Conservation (phyloP, 805 yeast species). For the Babjeviella inositovora region DNA sequence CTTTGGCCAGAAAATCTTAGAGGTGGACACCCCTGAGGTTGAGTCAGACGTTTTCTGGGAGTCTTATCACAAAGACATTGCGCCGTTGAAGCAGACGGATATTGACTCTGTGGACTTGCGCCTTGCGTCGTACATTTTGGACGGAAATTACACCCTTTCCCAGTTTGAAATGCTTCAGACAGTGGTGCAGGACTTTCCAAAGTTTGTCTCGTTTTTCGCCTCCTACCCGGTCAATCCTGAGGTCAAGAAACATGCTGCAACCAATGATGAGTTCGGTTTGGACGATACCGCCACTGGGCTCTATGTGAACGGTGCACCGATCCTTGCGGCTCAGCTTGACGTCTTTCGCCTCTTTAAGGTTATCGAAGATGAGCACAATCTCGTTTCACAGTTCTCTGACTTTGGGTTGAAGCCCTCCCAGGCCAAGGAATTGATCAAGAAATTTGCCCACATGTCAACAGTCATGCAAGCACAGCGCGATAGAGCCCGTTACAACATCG, state of each 20-base stretch:
- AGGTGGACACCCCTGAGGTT: not conserved
- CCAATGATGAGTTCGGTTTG: conserved; percentile 19
- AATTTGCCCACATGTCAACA: conserved; percentile 25
- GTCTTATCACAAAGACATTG: conserved; percentile 10
- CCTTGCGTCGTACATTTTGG: conserved; percentile 19
- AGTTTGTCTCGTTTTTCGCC: conserved; percentile 22
- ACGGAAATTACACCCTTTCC: conserved; percentile 5
- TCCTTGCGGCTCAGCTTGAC: conserved; percentile 26
- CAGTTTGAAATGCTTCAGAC: conserved; percentile 18
- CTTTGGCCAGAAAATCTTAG: conserved; percentile 2
- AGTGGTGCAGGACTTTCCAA: conserved; percentile 38
- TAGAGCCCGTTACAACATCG: conserved; percentile 6
- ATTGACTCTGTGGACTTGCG: conserved; percentile 20
- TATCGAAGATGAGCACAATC: conserved; percentile 16
- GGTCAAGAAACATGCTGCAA: conserved; percentile 9
- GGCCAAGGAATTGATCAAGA: conserved; percentile 18
- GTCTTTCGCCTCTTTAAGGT: conserved; percentile 20
- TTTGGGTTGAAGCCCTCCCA: conserved; percentile 14
- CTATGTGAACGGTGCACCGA: conserved; percentile 54
- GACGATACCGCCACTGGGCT: conserved; percentile 27
- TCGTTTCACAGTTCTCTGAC: conserved; percentile 8
- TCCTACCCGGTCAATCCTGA: conserved; percentile 5
- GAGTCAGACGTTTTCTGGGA: conserved; percentile 5
- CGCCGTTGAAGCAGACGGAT: conserved; percentile 11
- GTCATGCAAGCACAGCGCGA: conserved; percentile 13